Evolutionary conservation across 2,329 filamentous ascomycete genomes (phyloP).

Genomic region (Xylaria sp.): DNA sequence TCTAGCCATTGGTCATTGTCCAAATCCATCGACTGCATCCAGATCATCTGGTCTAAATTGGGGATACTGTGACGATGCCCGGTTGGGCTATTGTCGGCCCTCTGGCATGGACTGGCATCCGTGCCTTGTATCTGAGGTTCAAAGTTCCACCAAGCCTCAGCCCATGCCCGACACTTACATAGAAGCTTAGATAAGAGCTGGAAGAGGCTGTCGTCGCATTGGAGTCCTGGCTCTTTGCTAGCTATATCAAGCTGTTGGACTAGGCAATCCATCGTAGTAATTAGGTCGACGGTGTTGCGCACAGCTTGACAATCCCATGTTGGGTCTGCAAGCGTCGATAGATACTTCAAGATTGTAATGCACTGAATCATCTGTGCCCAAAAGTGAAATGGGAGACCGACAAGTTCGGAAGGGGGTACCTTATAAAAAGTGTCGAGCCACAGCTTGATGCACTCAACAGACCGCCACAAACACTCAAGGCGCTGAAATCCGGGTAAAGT

Average conservation of each 20-base stretch:
- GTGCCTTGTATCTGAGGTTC: not conserved
- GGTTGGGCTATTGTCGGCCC: not conserved
- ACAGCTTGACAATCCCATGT: constrained; percentile 53
- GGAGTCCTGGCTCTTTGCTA: constrained; percentile 45
- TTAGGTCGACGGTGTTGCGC: constrained; percentile 47
- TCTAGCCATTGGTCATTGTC: constrained; percentile 24
- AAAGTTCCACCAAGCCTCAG: constrained; percentile 1
- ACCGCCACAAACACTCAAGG: constrained; percentile 50
- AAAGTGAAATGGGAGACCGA: constrained; percentile 50
- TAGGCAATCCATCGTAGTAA: constrained; percentile 48
- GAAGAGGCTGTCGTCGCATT: constrained; percentile 45
- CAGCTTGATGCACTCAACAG: constrained; percentile 48
- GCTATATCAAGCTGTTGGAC: constrained; percentile 44
- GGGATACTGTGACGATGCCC: not conserved
- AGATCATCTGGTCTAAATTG: constrained; percentile 20
- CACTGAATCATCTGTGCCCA: constrained; percentile 52
- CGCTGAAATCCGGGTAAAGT: constrained; percentile 46
- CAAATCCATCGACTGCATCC: constrained; percentile 26
- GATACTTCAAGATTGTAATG: constrained; percentile 50
- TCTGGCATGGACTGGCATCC: constrained; percentile 2
- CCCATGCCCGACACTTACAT: constrained; percentile 17
- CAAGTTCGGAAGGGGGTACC: constrained; percentile 42
- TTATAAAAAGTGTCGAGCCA: constrained; percentile 49
- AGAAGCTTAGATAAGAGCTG: constrained; percentile 20
- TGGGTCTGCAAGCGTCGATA: constrained; percentile 52